A percentile compares a stretch with the other conserved stretches of the same genome.
Conservation (phyloP, 805 yeast genomes). For the Pichia ethanolica region DNA sequence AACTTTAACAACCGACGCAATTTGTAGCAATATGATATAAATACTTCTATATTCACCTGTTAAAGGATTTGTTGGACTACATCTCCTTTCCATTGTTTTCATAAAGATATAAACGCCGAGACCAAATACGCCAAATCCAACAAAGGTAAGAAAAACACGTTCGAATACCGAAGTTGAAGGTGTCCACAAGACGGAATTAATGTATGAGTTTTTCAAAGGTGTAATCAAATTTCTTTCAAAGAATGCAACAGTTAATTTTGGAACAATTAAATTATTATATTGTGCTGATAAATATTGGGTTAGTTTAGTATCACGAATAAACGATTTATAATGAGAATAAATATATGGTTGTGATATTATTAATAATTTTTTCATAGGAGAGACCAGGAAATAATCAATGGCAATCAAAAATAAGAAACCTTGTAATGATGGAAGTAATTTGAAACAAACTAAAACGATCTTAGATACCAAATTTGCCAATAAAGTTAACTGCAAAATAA, state of each 20-base stretch:
- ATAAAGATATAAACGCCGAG: conserved; percentile 11
- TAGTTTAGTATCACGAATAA: neutral
- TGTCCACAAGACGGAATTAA: conserved; percentile 16
- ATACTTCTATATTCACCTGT: conserved; percentile 43
- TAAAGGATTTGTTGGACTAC: conserved; percentile 36
- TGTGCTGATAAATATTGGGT: neutral
- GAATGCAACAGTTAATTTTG: conserved; percentile 5
- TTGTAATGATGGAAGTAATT: conserved; percentile 19
- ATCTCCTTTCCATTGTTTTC: conserved; percentile 22
- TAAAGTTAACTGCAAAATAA: conserved; percentile 16
- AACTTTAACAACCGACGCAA: conserved; percentile 63
- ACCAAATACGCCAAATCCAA: conserved; percentile 17
- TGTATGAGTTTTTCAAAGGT: conserved; percentile 10
- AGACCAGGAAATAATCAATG: neutral
- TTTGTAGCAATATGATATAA: conserved; percentile 46
- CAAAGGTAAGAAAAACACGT: conserved; percentile 11
- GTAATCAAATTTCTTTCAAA: conserved; percentile 1
- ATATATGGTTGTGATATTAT: neutral
- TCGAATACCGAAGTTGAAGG: conserved; percentile 17
- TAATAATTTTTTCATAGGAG: neutral
- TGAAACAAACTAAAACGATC: conserved; percentile 17
- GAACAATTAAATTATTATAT: neutral
- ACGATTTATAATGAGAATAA: neutral
- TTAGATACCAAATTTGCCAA: conserved; percentile 17
- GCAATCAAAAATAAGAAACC: conserved; percentile 8